A percentile compares a stretch with the other conserved stretches of the same genome.
phyloP scores from a whole-genome alignment of 495 filamentous ascomycete species.

The Lasiosphaeris hirsuta region DNA sequence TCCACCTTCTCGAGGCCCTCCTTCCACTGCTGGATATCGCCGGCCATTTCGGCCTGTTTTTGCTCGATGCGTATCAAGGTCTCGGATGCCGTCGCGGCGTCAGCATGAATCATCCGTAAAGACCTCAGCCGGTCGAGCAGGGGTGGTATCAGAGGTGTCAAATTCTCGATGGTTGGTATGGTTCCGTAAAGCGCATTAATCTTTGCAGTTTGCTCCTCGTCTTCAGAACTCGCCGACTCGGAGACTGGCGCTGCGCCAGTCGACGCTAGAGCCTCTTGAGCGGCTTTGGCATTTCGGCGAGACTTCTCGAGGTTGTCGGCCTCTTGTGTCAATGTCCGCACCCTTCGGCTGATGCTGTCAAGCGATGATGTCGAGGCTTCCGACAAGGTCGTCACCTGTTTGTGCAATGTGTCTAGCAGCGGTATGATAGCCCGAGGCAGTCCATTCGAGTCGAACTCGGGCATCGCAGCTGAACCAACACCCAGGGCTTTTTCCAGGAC shows the following conservation, averaged over 20 bases:
- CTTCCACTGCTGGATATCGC: constrained; percentile 82
- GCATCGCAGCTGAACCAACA: constrained; percentile 63
- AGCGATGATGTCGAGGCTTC: constrained; percentile 63
- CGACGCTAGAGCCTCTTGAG: constrained; percentile 55
- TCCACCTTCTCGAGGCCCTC: constrained; percentile 80
- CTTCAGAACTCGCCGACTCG: constrained; percentile 34
- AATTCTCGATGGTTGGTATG: constrained; percentile 81
- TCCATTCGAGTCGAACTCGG: constrained; percentile 56
- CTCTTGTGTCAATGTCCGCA: constrained; percentile 73
- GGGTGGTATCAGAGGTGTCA: constrained; percentile 80
- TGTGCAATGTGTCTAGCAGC: constrained; percentile 73
- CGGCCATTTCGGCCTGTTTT: constrained; percentile 75
- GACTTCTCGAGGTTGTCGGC: constrained; percentile 73
- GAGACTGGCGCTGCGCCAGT: constrained; percentile 36
- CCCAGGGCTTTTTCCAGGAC: constrained; percentile 80
- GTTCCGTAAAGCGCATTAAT: constrained; percentile 90
- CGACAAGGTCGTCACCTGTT: constrained; percentile 62
- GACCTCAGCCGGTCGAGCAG: constrained; percentile 82
- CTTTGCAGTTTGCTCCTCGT: constrained; percentile 72
- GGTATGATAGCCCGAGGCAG: constrained; percentile 68
- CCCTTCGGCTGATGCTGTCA: constrained; percentile 68
- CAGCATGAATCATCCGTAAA: constrained; percentile 78
- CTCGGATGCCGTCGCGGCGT: constrained; percentile 81
- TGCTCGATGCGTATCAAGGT: constrained; percentile 71
- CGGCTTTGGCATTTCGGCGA: constrained; percentile 66